These are phyloP conservation scores for Aspergillus pseudotamarii DNA, from an alignment of 2,329 filamentous ascomycete species.

Conservation along the genomic window DNA sequence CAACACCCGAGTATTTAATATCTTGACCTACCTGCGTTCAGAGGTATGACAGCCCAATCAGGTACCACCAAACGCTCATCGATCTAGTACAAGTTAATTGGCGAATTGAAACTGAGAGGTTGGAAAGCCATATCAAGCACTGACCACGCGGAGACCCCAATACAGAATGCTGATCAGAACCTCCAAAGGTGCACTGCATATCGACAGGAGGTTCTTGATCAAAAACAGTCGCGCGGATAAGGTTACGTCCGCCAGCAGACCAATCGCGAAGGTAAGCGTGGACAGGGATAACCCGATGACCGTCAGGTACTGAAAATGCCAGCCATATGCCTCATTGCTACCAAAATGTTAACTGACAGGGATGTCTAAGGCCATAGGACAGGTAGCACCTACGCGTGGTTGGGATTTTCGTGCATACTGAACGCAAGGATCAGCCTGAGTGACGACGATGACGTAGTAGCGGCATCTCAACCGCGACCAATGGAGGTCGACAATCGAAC, in stretches of 20 bases:
- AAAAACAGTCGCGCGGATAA: constrained; percentile 56
- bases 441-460: constrained; percentile 1
- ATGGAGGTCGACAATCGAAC: neutral
- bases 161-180: constrained; percentile 63
- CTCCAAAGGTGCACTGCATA: constrained; percentile 62
- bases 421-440: constrained; percentile 10
- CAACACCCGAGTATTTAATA: neutral
- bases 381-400: constrained; percentile 39
- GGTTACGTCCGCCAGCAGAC: constrained; percentile 59
- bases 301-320: constrained; percentile 68
- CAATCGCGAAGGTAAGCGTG: constrained; percentile 57
- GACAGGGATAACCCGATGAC: constrained; percentile 62
- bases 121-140: constrained; percentile 14
- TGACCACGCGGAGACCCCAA: constrained; percentile 58
- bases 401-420: constrained; percentile 48
- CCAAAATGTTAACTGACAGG: constrained; percentile 13
- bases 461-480: neutral
- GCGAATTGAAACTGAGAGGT: neutral
- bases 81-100: constrained; percentile 31
- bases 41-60: constrained; percentile 40
- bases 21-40: constrained; percentile 38
- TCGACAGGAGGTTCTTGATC: constrained; percentile 60
- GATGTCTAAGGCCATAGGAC: neutral
- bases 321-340: constrained; percentile 63
- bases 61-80: constrained; percentile 55